A percentile compares a stretch with the other conserved stretches of the same genome.
Conservation (phyloP, 2,329 filamentous ascomycete species). For the Nigrograna mackinnonii region DNA sequence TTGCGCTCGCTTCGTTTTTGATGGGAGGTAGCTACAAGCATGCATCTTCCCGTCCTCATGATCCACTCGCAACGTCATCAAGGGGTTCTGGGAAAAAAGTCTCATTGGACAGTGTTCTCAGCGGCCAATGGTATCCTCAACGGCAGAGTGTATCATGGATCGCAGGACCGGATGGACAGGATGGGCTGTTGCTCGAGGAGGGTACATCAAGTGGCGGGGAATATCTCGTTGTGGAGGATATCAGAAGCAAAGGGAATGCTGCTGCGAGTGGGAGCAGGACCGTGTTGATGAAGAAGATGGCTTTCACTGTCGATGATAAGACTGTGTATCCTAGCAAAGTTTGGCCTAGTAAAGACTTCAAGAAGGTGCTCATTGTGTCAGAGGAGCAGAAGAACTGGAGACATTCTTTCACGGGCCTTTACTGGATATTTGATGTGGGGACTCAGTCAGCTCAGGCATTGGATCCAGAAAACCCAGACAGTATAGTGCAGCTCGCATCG, state of each 20-base stretch:
- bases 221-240: slow-evolving; percentile 85
- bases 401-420: slow-evolving; percentile 82
- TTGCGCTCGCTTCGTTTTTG: slow-evolving; percentile 70
- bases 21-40: slow-evolving; percentile 68
- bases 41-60: slow-evolving; percentile 65
- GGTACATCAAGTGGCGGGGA: slow-evolving; percentile 59
- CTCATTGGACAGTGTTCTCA: slow-evolving; percentile 71
- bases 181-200: slow-evolving; percentile 82
- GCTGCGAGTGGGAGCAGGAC: slow-evolving; percentile 56
- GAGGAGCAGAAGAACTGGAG: slow-evolving; percentile 79
- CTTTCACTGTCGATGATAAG: slow-evolving; percentile 64
- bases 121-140: slow-evolving; percentile 66
- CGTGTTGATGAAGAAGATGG: slow-evolving; percentile 73
- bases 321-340: slow-evolving; percentile 62
- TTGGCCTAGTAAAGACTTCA: slow-evolving; percentile 81
- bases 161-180: slow-evolving; percentile 71
- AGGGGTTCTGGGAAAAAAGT: slow-evolving; percentile 72
- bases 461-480: slow-evolving; percentile 67
- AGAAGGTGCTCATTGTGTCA: slow-evolving; percentile 82
- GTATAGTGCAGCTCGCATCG: slow-evolving; percentile 77
- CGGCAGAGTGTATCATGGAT: slow-evolving; percentile 77
- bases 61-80: slow-evolving; percentile 66
- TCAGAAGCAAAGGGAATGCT: slow-evolving; percentile 59
- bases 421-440: slow-evolving; percentile 91
- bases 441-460: slow-evolving; percentile 78